Base-by-base conservation (phyloP, 2,329 filamentous ascomycete species). In the Elsinoe fawcettii region DNA sequence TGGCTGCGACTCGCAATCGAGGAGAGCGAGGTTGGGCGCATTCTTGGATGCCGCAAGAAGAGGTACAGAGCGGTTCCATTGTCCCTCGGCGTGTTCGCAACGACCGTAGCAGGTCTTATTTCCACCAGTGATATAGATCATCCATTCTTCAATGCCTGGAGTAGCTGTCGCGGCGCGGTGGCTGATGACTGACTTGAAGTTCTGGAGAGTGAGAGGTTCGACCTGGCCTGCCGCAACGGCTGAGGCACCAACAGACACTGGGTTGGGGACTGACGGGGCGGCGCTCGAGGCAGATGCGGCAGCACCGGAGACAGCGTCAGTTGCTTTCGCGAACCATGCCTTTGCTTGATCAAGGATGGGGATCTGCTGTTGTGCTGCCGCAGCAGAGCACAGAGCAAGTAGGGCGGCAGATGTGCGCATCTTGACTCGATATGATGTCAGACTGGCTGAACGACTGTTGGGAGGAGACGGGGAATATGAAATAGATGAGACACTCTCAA, bases 51-150 rank as follows among this genome's bases (percentile, higher is more conserved):
- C 72, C 32, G 85, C 79, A 66, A 90, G 82, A 66, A 85, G 77
- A 2, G 63, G 55, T 16, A 64, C 60, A 32, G 72, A 60, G 68
- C 77, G 74, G 64, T 78, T 77, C 73, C 74, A 79, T 22, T 85
- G 86, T 58, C 75, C 73, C 66, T 89, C 86, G 55, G 85, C 73
- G 60, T 74, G 76, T 41, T 67, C 77, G 72, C 88, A 92, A 66
- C 81, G 77, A 64, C 86, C 87, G 67, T 80, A 85, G 75, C 88
- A 92, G 30, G 87, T 90, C 75, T 84, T 86, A 77, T 91, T 90
- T 64, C 86, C 78, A 57, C 88, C 88, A 8, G 84, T 87, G 63
- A 89, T 74, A 63, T 87, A 78, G 60, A 92, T 75, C 77, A 87
- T 84, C 86, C 86, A 90, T 72, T 90, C 85, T 71, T 86, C 85